Evolutionary conservation across 768 basidiomycete genomes (phyloP), one percentile per base, ranked within the genome.

Genomic region (Phylloporus rhodoxanthus): DNA sequence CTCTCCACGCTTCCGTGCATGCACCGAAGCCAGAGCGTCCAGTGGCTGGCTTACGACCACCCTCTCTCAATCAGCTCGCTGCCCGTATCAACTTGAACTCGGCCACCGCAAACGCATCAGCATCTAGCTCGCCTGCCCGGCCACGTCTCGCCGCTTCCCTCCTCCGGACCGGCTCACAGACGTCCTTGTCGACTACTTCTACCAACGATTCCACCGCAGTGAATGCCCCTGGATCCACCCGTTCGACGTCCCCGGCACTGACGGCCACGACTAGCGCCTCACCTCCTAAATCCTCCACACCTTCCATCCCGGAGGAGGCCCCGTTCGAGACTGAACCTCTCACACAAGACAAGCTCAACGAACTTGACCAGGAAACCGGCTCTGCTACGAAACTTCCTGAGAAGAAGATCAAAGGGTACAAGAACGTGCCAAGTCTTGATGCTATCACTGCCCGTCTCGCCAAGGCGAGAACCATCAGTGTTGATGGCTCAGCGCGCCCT

Each of bases 391-490:
- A 59, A 38, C 59, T 2, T 17, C 37, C 28, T 25, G 69, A 70
- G 65, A 68, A 65, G 55, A 77, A 74, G 66, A 59, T 70, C 47
- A 68, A 70, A 32, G 89, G 89, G 20, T 91, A 89, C 70, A 91
- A 90, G 81, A 91, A 90, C 61, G 86, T 91, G 38, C 90, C 90
- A 13, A 82, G 79, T 54, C 78, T 92, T 47, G 88, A 91, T 61
- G 87, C 85, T 25, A 91, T 92, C 70, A 87, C 89, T 1, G 85
- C 84, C 28, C 80, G 85, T 32, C 70, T 91, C 50, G 85, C 82
- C 45, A 85, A 85, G 69, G 74, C 84, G 25, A 73, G 84, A 46
- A 74, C 81, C 30, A 74, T 90, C 45, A 75, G 72, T 54, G 55
- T 77, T 39, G 77, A 79, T 46, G 76, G 86, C 14, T 79, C 81